Evolutionary conservation across 495 filamentous ascomycete genomes (phyloP).

Genomic region (Parathielavia hyrcaniae): DNA sequence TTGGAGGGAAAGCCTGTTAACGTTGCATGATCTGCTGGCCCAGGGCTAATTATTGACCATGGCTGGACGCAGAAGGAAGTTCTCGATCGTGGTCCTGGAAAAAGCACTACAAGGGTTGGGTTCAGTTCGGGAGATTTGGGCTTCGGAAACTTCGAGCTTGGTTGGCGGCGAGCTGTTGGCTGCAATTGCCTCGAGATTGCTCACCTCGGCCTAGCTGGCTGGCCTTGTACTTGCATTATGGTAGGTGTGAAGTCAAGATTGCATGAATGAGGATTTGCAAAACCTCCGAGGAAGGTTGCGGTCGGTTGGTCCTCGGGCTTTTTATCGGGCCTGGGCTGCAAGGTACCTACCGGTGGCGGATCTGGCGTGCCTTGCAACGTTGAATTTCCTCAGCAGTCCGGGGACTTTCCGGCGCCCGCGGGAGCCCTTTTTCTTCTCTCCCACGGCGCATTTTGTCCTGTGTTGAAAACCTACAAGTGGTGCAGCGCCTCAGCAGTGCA

Average conservation of each 20-base stretch:
- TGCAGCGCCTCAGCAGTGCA: too few relatives aligned
- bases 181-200: background rate
- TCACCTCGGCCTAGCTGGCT: background rate
- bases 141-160: background rate
- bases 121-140: conserved; percentile 7
- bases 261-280: conserved; percentile 8
- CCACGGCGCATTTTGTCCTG: too few relatives aligned
- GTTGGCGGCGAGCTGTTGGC: background rate
- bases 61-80: background rate
- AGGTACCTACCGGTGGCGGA: background rate
- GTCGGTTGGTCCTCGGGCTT: background rate
- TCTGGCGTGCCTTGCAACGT: conserved; percentile 4
- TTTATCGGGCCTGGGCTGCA: background rate
- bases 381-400: background rate
- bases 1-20: conserved; percentile 5
- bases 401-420: background rate
- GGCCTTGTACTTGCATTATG: background rate
- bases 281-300: conserved; percentile 4
- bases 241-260: background rate
- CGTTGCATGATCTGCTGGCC: conserved; percentile 8
- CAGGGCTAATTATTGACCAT: background rate
- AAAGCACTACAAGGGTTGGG: background rate
- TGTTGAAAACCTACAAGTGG: too few relatives aligned
- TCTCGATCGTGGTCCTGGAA: background rate
- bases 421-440: background rate